Base-by-base conservation (phyloP, 2,329 filamentous ascomycete species). In the Fusarium liriodendri region DNA sequence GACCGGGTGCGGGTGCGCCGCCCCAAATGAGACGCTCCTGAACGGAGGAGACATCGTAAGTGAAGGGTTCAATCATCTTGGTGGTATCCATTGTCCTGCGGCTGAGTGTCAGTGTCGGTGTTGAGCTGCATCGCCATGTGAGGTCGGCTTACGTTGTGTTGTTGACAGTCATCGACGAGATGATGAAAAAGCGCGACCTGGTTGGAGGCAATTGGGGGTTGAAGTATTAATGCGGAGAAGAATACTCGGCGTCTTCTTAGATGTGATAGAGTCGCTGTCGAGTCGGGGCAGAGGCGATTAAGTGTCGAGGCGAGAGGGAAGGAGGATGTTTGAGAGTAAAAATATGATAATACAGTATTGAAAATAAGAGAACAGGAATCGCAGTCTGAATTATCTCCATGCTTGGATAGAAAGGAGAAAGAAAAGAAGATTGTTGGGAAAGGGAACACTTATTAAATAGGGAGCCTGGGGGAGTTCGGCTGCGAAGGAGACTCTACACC, bases 1-100 rank as follows among this genome's bases (percentile, higher is more conserved):
- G 25, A 6, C 47, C 47, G 7, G 25, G 10, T 13, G 2, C 9
- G 13, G 10, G 16, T 52, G 47, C 10, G 47, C 18, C 47, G 47
- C 47, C 27, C 47, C 27, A n/a, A 20, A 68, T 37, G 4, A 71
- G 52, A 29, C 65, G 61, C 18, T 69, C 65, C 45, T 71, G 62
- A 11, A 71, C n/a, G 2, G 68, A 55, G 4, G 61, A 62, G 2
- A 50, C 62, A 18, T 71, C 65, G 20, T 71, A 59, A 25, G 62
- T 58, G 22, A 65, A 71, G 22, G 27, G 65, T 1, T 40, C 40
- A 7, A 71, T 32, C 57, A 68, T 69, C 29, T 29, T 32, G 27
- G 10, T 7, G 25, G 47, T 32, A 2, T 20, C 27, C 29, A n/a
- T 52, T 2, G 10, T 52, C 20, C 47, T 52, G 47, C 11, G 47